Evolutionary conservation across 106 monocot genomes (phyloP).

Genomic region (Amphibolis antarctica): DNA sequence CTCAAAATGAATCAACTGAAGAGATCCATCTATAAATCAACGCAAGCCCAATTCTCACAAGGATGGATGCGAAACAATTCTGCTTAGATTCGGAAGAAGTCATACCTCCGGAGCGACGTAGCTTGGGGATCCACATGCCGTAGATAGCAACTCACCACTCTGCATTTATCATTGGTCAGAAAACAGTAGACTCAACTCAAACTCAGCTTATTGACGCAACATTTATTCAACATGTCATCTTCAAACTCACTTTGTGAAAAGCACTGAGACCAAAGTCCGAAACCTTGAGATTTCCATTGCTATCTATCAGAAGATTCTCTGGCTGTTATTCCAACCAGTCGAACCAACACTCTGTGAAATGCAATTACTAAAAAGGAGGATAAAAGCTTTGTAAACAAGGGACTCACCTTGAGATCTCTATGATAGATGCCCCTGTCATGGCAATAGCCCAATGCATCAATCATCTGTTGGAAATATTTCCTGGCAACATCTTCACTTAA

Average conservation of each 20-base stretch:
- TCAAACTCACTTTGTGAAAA: constrained; percentile 47
- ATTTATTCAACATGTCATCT: constrained; percentile 7
- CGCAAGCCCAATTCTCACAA: too few species aligned
- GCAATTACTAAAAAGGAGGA: not conserved
- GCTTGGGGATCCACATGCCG: constrained; percentile 70
- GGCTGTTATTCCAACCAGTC: constrained; percentile 30
- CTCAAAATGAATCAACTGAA: not conserved
- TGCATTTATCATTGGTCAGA: constrained; percentile 5
- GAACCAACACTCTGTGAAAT: constrained; percentile 4
- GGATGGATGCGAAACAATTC: too few species aligned
- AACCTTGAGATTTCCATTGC: constrained; percentile 61
- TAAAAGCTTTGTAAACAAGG: too few species aligned
- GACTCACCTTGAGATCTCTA: constrained; percentile 70
- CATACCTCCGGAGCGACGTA: constrained; percentile 81
- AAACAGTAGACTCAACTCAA: not conserved
- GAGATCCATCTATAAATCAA: too few species aligned
- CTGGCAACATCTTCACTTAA: constrained; percentile 46
- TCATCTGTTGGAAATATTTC: constrained; percentile 70
- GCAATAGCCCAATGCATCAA: constrained; percentile 78
- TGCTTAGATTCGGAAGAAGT: not conserved
- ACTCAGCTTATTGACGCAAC: not conserved
- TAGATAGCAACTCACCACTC: constrained; percentile 39
- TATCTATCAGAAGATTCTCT: constrained; percentile 78
- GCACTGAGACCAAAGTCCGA: constrained; percentile 90
- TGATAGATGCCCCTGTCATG: constrained; percentile 72